phyloP scores from a whole-genome alignment of 2,329 filamentous ascomycete genomes.

The Calonectria montana region DNA sequence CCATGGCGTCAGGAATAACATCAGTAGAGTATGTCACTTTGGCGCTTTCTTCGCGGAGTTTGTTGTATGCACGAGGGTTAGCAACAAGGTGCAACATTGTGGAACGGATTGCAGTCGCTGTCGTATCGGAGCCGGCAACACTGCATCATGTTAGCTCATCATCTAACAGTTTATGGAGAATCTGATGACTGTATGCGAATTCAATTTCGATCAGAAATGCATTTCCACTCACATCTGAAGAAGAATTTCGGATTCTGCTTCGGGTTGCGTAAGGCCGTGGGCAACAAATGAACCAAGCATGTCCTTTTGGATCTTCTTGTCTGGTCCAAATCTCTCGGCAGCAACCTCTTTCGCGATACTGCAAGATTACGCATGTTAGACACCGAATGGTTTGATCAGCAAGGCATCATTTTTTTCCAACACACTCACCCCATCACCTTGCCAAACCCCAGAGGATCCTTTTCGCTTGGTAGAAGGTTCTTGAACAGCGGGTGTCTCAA shows the following conservation, averaged over 20 bases:
- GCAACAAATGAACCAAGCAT: conserved; percentile 48
- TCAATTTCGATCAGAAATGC: fast-evolving
- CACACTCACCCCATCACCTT: conserved; percentile 58
- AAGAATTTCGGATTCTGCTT: conserved; percentile 43
- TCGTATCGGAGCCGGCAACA: conserved; percentile 68
- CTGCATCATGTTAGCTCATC: conserved; percentile 34
- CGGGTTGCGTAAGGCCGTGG: conserved; percentile 39
- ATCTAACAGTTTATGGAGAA: fast-evolving
- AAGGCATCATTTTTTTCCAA: background rate
- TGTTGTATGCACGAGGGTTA: conserved; percentile 57
- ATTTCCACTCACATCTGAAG: conserved; percentile 34
- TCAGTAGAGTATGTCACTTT: conserved; percentile 27
- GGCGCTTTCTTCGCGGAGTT: conserved; percentile 51
- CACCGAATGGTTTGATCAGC: fast-evolving
- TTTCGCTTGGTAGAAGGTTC: conserved; percentile 53
- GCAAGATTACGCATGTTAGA: background rate
- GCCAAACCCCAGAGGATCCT: conserved; percentile 52
- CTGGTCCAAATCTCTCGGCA: conserved; percentile 39
- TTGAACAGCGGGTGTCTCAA: conserved; percentile 55
- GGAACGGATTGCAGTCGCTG: conserved; percentile 64
- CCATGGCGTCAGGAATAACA: conserved; percentile 48
- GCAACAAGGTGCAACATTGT: conserved; percentile 64
- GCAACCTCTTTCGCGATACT: conserved; percentile 45
- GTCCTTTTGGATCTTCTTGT: conserved; percentile 42
- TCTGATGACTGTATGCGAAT: background rate